Conservation (phyloP, 495 filamentous ascomycete species). For the Astrothelium subdiscretum region DNA sequence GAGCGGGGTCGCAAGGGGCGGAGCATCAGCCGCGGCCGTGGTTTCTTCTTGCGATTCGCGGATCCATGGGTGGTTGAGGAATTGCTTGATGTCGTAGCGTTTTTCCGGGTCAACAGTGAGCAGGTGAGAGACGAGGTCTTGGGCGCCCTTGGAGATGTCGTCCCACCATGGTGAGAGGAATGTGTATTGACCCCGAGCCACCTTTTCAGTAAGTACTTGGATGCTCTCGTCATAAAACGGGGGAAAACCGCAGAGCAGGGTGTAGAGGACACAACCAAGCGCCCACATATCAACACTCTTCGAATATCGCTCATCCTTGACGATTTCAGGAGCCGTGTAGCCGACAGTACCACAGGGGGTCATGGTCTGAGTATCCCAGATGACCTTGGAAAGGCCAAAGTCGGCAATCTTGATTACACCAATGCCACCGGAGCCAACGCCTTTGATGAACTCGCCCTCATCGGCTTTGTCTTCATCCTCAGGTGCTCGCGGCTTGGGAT, state of each 20-base stretch:
- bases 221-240: slow-evolving; percentile 99
- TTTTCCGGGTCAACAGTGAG: slow-evolving; percentile 87
- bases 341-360: slow-evolving; percentile 96
- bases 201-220: slow-evolving; percentile 93
- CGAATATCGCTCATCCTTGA: slow-evolving; percentile 96
- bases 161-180: slow-evolving; percentile 99
- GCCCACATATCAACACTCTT: slow-evolving; percentile 99
- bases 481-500: slow-evolving; percentile 61
- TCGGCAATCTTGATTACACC: slow-evolving; percentile 94
- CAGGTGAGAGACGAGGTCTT: slow-evolving; percentile 88
- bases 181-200: slow-evolving; percentile 91
- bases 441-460: slow-evolving; percentile 83
- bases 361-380: slow-evolving; percentile 99
- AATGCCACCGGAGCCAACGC: slow-evolving; percentile 82
- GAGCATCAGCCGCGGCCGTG: slow-evolving; percentile 60
- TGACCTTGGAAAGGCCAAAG: slow-evolving; percentile 92
- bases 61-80: slow-evolving; percentile 89
- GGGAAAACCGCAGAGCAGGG: slow-evolving; percentile 90
- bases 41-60: slow-evolving; percentile 63
- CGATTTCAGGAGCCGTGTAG: slow-evolving; percentile 97
- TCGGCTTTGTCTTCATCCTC: slow-evolving; percentile 97
- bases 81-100: slow-evolving; percentile 78
- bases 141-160: slow-evolving; percentile 89
- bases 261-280: slow-evolving; percentile 92
- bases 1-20: slow-evolving; percentile 61